Evolutionary conservation across 2,329 filamentous ascomycete genomes (phyloP).

Genomic region (Penicillium sp.): DNA sequence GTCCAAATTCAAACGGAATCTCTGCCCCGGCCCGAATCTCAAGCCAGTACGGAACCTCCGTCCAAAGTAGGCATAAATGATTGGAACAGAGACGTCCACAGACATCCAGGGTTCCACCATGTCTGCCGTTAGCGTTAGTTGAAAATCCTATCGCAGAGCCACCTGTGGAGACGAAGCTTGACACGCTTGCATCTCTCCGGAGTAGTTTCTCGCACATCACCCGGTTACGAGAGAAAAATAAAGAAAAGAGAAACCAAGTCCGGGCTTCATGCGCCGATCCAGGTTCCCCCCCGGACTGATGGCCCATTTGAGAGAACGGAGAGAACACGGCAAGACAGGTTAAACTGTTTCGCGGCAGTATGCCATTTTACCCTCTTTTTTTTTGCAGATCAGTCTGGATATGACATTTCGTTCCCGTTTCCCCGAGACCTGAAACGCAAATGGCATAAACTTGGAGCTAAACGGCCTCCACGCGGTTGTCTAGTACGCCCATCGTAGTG

Average conservation of each 20-base stretch:
- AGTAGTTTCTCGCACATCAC: not conserved
- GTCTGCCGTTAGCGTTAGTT: not conserved
- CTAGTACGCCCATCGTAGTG: not conserved
- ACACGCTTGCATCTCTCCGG: not conserved
- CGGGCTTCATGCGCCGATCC: conserved; percentile 4
- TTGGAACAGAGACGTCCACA: not conserved
- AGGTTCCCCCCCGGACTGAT: conserved; percentile 4
- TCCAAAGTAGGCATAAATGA: not conserved
- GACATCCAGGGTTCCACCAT: conserved; percentile 1
- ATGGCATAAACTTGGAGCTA: not conserved
- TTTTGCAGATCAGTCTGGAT: not conserved
- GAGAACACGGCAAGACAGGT: not conserved
- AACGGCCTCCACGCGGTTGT: not conserved
- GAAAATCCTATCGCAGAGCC: not conserved
- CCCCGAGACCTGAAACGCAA: conserved; percentile 1
- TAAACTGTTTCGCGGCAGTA: not conserved
- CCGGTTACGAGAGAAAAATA: not conserved
- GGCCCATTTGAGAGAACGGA: conserved; percentile 4
- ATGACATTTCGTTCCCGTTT: not conserved
- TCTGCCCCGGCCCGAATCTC: conserved; percentile 18
- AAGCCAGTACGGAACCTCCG: not conserved
- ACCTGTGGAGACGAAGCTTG: conserved; percentile 10
- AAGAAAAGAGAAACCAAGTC: not conserved
- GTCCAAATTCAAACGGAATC: conserved; percentile 8
- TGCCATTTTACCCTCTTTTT: not conserved